Percentiles rank a stretch among this genome's conserved stretches.
Evolutionary conservation across 2,329 filamentous ascomycete species (phyloP).

Genomic region (Akanthomyces dipterigenus): DNA sequence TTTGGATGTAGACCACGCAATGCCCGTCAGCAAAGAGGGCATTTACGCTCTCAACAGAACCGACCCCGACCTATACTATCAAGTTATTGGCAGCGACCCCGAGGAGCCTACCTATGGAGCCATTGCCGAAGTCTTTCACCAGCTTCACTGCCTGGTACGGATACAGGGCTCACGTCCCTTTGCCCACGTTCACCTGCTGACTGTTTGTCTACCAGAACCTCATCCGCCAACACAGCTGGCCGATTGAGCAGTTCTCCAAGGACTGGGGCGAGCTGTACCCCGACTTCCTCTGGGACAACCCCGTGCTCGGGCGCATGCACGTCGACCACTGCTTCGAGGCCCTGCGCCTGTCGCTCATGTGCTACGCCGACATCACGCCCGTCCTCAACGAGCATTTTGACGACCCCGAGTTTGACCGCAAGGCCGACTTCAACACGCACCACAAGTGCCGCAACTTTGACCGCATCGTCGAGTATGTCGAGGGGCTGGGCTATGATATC

Average conservation of each 20-base stretch:
- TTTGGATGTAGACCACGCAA: not conserved
- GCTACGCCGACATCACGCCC: constrained; percentile 13
- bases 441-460: constrained; percentile 13
- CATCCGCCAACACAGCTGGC: constrained; percentile 12
- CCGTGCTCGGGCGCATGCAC: constrained; percentile 10
- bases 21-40: constrained; percentile 5
- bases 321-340: constrained; percentile 28
- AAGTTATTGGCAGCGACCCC: constrained; percentile 8
- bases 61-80: constrained; percentile 4
- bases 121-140: constrained; percentile 14
- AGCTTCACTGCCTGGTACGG: constrained; percentile 14
- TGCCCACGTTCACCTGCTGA: too few relatives aligned
- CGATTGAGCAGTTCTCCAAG: constrained; percentile 7
- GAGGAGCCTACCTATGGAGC: constrained; percentile 6
- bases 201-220: constrained; percentile 6
- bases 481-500: constrained; percentile 8
- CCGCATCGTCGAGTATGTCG: constrained; percentile 10
- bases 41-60: constrained; percentile 4
- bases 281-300: constrained; percentile 2
- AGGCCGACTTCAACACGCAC: constrained; percentile 13
- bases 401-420: constrained; percentile 8
- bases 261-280: constrained; percentile 12
- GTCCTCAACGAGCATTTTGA: constrained; percentile 7
- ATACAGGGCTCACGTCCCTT: not conserved
- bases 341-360: constrained; percentile 19